Percentiles rank a stretch among this genome's conserved stretches.
phyloP scores from a whole-genome alignment of 2,329 filamentous ascomycete species.

The Aureobasidium uvarum region DNA sequence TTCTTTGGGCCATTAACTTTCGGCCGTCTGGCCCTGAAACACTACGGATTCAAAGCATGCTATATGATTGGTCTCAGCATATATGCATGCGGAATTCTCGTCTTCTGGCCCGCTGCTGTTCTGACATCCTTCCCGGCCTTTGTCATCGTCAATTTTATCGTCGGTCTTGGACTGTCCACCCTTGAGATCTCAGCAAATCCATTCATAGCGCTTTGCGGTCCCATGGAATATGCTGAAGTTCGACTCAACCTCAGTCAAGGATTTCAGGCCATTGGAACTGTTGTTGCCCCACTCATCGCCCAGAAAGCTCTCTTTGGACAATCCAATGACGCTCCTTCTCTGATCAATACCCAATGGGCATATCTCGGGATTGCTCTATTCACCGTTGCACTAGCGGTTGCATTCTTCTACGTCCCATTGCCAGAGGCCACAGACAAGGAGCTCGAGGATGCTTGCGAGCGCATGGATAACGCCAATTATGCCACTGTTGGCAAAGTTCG shows the following conservation, averaged over 20 bases:
- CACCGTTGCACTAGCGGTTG: conserved; percentile 57
- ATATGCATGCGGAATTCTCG: conserved; percentile 61
- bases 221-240: conserved; percentile 59
- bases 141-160: conserved; percentile 61
- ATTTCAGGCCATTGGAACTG: conserved; percentile 60
- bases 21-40: conserved; percentile 57
- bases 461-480: conserved; percentile 51
- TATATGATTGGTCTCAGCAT: conserved; percentile 60
- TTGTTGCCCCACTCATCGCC: conserved; percentile 60
- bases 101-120: conserved; percentile 65
- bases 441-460: conserved; percentile 55
- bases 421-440: conserved; percentile 62
- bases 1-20: conserved; percentile 67
- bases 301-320: conserved; percentile 56
- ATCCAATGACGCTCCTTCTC: conserved; percentile 49
- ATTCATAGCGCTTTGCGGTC: conserved; percentile 62
- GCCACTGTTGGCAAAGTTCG: conserved; percentile 47
- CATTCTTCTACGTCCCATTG: conserved; percentile 61
- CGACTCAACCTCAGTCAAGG: conserved; percentile 61
- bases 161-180: conserved; percentile 59
- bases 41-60: conserved; percentile 62
- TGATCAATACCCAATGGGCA: conserved; percentile 63
- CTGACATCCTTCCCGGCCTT: conserved; percentile 61
- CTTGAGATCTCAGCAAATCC: conserved; percentile 62
- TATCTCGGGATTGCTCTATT: conserved; percentile 64